Evolutionary conservation across 1,139 yeast genomes (phyloP).

Genomic region (Pichia sp.): DNA sequence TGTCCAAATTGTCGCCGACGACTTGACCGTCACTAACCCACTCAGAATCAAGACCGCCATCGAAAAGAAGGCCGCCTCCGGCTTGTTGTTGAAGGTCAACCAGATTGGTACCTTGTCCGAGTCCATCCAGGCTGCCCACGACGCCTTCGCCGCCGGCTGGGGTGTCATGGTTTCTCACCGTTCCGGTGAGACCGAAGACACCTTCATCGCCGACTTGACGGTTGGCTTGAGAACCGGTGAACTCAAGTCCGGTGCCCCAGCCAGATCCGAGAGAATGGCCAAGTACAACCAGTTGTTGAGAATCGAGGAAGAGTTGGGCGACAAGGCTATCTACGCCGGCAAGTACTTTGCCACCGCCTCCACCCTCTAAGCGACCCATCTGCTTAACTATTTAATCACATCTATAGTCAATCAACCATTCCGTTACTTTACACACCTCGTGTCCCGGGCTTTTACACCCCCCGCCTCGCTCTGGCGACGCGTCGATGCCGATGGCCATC

Average conservation of each 20-base stretch:
- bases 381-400: neutral
- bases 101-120: constrained; percentile 89
- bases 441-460: too few relatives aligned
- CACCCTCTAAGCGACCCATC: neutral
- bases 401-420: neutral
- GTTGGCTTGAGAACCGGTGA: constrained; percentile 97
- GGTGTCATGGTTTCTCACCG: constrained; percentile 98
- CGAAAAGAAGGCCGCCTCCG: constrained; percentile 89
- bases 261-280: constrained; percentile 98
- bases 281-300: constrained; percentile 94
- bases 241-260: constrained; percentile 99
- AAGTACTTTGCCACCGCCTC: constrained; percentile 61
- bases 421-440: too few relatives aligned
- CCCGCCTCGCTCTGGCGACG: too few relatives aligned
- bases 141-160: constrained; percentile 89
- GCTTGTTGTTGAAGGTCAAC: constrained; percentile 91
- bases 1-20: constrained; percentile 92
- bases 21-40: constrained; percentile 97
- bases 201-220: constrained; percentile 92
- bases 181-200: constrained; percentile 99
- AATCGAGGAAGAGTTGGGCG: constrained; percentile 96
- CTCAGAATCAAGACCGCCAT: constrained; percentile 87
- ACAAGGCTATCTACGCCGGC: constrained; percentile 93
- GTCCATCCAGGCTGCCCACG: constrained; percentile 89
- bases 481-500: too few relatives aligned